phyloP scores from a whole-genome alignment of 2,329 filamentous ascomycete species.

The Fusarium pininemorale region DNA sequence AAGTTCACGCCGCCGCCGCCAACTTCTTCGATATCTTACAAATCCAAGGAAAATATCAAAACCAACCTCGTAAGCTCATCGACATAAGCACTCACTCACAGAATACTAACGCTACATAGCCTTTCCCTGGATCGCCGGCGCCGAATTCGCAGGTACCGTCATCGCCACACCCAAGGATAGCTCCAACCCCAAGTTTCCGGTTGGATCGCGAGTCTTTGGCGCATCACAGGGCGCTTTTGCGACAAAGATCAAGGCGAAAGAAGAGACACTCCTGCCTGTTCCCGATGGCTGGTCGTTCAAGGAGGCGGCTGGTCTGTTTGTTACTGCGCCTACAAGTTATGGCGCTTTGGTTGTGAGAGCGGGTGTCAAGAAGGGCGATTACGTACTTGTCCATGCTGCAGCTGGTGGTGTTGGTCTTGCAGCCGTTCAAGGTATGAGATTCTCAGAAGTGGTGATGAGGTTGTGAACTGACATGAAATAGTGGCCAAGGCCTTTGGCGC shows the following conservation, averaged over 20 bases:
- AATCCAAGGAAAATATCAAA: constrained; percentile 94
- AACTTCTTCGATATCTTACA: constrained; percentile 99
- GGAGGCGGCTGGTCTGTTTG: constrained; percentile 88
- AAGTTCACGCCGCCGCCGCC: constrained; percentile 85
- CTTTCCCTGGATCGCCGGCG: constrained; percentile 87
- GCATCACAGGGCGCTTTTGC: constrained; percentile 88
- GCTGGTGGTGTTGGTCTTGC: constrained; percentile 92
- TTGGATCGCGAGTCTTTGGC: constrained; percentile 87
- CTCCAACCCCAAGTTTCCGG: constrained; percentile 69
- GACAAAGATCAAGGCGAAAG: constrained; percentile 73
- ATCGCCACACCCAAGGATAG: constrained; percentile 68
- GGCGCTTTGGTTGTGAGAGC: constrained; percentile 83
- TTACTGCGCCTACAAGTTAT: constrained; percentile 92
- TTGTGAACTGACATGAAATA: constrained; percentile 28
- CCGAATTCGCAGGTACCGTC: constrained; percentile 86
- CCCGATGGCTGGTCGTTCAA: constrained; percentile 84
- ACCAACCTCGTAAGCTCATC: constrained; percentile 72
- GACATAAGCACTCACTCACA: not conserved
- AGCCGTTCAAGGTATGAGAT: constrained; percentile 75
- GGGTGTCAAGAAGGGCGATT: constrained; percentile 80
- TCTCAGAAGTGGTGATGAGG: not conserved
- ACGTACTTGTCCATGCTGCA: constrained; percentile 89
- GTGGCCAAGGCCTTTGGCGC: constrained; percentile 92
- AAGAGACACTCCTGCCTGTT: constrained; percentile 75
- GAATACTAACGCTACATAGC: constrained; percentile 49